Evolutionary conservation across 140 eudicot genomes (phyloP), one percentile per base, ranked within the genome.

Genomic region (Erigeron philadelphicus): DNA sequence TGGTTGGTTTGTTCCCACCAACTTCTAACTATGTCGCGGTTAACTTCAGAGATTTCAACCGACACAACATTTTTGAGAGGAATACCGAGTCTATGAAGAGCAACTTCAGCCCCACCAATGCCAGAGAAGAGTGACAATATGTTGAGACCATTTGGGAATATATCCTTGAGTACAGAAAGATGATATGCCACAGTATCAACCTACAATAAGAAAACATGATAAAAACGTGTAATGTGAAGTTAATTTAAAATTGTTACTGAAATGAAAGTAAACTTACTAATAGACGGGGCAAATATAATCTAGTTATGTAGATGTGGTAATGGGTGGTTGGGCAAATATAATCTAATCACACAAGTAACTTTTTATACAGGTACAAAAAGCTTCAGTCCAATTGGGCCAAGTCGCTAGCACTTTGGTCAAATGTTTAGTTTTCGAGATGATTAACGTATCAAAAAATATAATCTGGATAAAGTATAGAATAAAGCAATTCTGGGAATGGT

Each of bases 1-100:
- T 88, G 96, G 62, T 81, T 78, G 2, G 96, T 92, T 47, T 93
- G 90, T 58, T 89, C 96, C 95, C 96, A 93, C 98, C 95, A 93
- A 43, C 88, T 75, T 61, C 85, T 75, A 7, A 89, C 79, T 1
- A 93, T 78, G 61, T 85, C 85, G 58, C 88, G 71, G 80, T 81
- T 93, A n/a, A 74, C 95, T 54, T 76, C 81, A 0, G 96, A 93
- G 41, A 81, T 81, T 76, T 93, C 98, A 5, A 93, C 88, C 0
- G 96, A 83, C 0, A 93, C 95, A 0, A 93, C 95, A 59, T 76
- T 85, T 60, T 84, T 93, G 66, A 93, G 46, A 12, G 85, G 90
- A 15, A 93, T 73, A 3, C 95, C 96, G 1, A 93, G 96, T 45
- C 94, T 64, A 52, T 93, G 84, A 25, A 93, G 95, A 8, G 98